Conservation (phyloP, 306 rosid species). For the Betula pendula region DNA sequence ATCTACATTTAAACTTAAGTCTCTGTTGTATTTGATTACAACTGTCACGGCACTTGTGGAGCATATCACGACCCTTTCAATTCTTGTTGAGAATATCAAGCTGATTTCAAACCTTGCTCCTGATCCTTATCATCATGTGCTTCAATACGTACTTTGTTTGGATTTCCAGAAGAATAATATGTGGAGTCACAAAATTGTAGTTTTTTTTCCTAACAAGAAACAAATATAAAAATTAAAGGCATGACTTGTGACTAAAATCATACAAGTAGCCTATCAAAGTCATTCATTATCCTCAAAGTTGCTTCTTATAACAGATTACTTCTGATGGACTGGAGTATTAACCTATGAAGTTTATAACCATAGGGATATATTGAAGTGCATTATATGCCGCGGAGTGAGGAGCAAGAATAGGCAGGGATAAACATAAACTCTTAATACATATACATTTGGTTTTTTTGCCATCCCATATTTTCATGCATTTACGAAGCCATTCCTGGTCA, state of each 20-base stretch:
- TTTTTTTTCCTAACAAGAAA: not conserved
- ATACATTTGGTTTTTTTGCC: not conserved
- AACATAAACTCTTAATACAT: conserved; percentile 21
- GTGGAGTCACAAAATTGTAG: not conserved
- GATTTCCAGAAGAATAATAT: not conserved
- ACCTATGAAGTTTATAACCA: not conserved
- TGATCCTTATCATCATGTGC: too few relatives aligned
- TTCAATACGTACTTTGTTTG: conserved; percentile 19
- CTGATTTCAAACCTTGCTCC: too few relatives aligned
- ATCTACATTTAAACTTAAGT: too few relatives aligned
- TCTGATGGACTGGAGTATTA: conserved; percentile 4
- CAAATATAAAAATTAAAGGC: not conserved
- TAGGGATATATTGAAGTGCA: conserved; percentile 1
- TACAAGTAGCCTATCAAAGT: not conserved
- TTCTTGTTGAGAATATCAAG: too few relatives aligned
- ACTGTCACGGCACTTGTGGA: too few relatives aligned
- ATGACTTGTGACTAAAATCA: too few relatives aligned
- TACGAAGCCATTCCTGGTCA: not conserved
- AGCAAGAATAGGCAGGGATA: not conserved
- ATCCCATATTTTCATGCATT: not conserved
- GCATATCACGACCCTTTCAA: too few relatives aligned
- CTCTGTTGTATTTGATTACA: too few relatives aligned
- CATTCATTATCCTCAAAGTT: conserved; percentile 4
- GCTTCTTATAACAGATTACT: not conserved
- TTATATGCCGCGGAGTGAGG: conserved; percentile 9